Conservation (phyloP, 805 yeast genomes). For the Hanseniaspora valbyensis region DNA sequence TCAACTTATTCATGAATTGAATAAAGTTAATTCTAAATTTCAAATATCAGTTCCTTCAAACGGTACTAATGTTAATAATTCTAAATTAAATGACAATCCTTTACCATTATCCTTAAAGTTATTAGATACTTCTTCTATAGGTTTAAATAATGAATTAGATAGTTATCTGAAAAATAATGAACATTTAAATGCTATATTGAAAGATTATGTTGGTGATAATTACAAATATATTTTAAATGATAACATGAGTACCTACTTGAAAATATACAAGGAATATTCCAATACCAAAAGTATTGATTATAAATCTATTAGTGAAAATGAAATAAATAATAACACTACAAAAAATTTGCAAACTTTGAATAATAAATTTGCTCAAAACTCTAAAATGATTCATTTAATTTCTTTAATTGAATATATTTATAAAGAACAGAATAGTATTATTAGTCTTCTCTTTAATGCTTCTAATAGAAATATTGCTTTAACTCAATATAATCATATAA, state of each 20-base stretch:
- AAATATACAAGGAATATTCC: neutral
- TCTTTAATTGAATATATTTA: neutral
- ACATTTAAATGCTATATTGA: neutral
- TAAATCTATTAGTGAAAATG: neutral
- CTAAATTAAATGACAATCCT: neutral
- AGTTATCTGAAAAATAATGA: slow-evolving; percentile 3
- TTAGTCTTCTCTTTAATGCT: neutral
- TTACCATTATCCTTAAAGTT: slow-evolving; percentile 10
- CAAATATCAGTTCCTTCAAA: neutral
- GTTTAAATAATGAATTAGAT: slow-evolving; percentile 1
- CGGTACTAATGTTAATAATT: too few relatives aligned
- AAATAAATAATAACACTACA: neutral
- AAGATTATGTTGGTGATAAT: slow-evolving; percentile 5
- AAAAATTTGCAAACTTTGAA: slow-evolving; percentile 3
- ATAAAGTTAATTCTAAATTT: neutral
- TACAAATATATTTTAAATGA: slow-evolving; percentile 2
- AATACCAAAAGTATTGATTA: neutral
- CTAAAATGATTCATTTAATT: neutral
- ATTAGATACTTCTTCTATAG: slow-evolving; percentile 12
- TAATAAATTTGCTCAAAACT: neutral
- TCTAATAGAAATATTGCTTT: neutral
- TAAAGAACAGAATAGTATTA: neutral
- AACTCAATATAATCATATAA: neutral
- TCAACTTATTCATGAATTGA: neutral
- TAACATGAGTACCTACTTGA: slow-evolving; percentile 2